phyloP scores from a whole-genome alignment of 495 filamentous ascomycete genomes.

The Neurospora sp. region DNA sequence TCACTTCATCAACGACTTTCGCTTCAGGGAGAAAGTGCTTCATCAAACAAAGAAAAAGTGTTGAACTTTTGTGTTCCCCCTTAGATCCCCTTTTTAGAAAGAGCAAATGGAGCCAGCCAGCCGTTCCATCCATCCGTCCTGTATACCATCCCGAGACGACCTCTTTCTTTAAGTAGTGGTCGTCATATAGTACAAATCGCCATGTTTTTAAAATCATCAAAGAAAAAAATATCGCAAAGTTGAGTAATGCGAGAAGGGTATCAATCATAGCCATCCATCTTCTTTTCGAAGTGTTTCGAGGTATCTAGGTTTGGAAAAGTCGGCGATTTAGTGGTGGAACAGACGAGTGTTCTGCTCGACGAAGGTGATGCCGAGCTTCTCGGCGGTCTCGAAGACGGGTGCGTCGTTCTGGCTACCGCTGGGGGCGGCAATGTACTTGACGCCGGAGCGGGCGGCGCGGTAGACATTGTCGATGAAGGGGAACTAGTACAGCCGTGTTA shows the following conservation, averaged over 20 bases:
- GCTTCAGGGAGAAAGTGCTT: background rate
- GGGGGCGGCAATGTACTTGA: slow-evolving; percentile 91
- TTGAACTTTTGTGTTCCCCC: slow-evolving; percentile 12
- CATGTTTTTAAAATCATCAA: background rate
- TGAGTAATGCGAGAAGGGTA: background rate
- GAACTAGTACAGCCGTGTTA: slow-evolving; percentile 48
- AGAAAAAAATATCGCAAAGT: background rate
- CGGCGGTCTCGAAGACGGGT: slow-evolving; percentile 81
- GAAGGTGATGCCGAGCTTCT: slow-evolving; percentile 85
- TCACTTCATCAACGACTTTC: background rate
- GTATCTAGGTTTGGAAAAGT: background rate
- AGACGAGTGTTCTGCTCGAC: slow-evolving; percentile 79
- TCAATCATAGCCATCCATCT: background rate
- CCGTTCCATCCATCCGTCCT: background rate
- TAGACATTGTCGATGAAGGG: slow-evolving; percentile 98
- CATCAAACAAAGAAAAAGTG: slow-evolving; percentile 7
- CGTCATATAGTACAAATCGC: slow-evolving; percentile 6
- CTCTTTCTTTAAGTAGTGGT: background rate
- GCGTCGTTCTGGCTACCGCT: slow-evolving; percentile 87
- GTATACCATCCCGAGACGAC: background rate
- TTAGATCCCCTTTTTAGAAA: background rate
- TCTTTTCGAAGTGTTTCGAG: background rate
- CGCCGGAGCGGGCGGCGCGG: slow-evolving; percentile 76
- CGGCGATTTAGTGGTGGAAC: slow-evolving; percentile 65
- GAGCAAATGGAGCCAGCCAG: background rate